A percentile compares a stretch with the other conserved stretches of the same genome.
phyloP scores from a whole-genome alignment of 306 rosid species.

The Ormosia semicastrata region DNA sequence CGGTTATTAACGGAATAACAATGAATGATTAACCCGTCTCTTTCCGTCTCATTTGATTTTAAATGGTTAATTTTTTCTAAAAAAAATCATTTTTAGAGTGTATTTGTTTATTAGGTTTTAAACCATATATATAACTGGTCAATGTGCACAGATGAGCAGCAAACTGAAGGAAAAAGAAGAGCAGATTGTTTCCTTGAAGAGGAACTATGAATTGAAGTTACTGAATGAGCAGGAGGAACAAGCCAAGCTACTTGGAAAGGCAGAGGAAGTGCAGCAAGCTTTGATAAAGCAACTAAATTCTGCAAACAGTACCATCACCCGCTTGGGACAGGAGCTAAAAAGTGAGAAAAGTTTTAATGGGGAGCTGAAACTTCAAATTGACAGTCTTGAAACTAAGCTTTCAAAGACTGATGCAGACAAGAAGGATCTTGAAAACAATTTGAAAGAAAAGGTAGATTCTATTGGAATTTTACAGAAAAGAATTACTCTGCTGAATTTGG shows the following conservation, averaged over 20 bases:
- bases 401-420: constrained; percentile 24
- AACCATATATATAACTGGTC: constrained; percentile 25
- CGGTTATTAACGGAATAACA: background rate
- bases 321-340: constrained; percentile 65
- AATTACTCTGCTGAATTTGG: constrained; percentile 50
- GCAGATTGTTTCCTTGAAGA: constrained; percentile 54
- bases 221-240: constrained; percentile 62
- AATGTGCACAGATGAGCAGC: constrained; percentile 59
- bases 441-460: background rate
- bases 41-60: constrained; percentile 19
- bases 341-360: constrained; percentile 55
- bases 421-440: constrained; percentile 39
- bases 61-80: background rate
- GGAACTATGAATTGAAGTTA: constrained; percentile 62
- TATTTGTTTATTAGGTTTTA: constrained; percentile 21
- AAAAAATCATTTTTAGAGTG: background rate
- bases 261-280: constrained; percentile 62
- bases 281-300: constrained; percentile 52
- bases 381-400: constrained; percentile 33
- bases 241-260: constrained; percentile 58
- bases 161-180: constrained; percentile 76
- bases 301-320: constrained; percentile 50
- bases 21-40: background rate
- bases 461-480: constrained; percentile 9
- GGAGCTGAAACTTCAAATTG: constrained; percentile 60